Base-by-base conservation (phyloP, 2,329 filamentous ascomycete genomes). In the Colletotrichum australisinense region DNA sequence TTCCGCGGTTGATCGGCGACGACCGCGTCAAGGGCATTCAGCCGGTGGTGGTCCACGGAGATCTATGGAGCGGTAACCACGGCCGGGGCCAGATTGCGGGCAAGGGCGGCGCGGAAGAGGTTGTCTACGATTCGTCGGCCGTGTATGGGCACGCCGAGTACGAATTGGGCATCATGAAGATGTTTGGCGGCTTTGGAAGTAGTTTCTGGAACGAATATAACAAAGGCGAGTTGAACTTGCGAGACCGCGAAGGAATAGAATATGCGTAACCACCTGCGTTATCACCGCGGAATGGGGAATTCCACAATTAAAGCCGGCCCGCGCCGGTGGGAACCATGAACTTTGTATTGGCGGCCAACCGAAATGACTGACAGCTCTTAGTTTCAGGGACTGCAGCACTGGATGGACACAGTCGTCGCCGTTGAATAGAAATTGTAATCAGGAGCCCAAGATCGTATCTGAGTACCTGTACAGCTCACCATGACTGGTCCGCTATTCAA, bases 1-100 rank as follows among this genome's bases (percentile, higher is more conserved):
- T 98, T 1, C 94, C 95, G 1, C 84, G 92, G 1, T 83, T 98
- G n/a, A 84, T 98, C 14, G 91, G 92, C 0, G 91, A 94, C 65
- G 87, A 84, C 0, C 90, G 92, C 79, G 81, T 97, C 12, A 84
- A 89, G 60, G 88, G 87, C 0, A 87, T 97, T 30, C 85, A 81
- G n/a, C 95, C 95, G 0, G 95, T 97, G 0, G 89, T 97, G 6
- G 87, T 98, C 0, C 96, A 98, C 79, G 96, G 96, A 1, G 95
- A 98, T 83, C 82, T 98, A n/a, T 98, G 96, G 96, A 93, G 91
- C 76, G 96, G 96, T 0, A 98, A 98, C 81, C 91, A 93, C 63
- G 90, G 91, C 12, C 82, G 85, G 4, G 95, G 93, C 0, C 86
- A 85, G 55, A 92, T 97, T 65, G 85, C 78, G 30, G 81, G 81